These are phyloP conservation scores for Teratosphaeria epicoccoides DNA, from an alignment of 2,329 filamentous ascomycete genomes.

Conservation along the genomic window DNA sequence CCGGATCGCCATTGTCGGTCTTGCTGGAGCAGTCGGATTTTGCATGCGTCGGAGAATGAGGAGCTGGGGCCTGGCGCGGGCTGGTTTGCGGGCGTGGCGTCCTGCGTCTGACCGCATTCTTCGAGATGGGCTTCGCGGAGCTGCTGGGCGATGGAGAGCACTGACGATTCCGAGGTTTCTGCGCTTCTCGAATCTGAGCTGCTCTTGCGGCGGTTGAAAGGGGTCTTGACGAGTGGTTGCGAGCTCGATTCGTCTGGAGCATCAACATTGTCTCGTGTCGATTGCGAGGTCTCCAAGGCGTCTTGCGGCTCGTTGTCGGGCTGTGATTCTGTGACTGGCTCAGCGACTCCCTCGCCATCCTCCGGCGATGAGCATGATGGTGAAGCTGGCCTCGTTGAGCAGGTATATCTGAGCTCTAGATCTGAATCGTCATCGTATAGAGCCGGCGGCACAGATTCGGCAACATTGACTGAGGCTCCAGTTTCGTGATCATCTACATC, in stretches of 20 bases:
- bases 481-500: no score
- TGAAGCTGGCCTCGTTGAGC: no score
- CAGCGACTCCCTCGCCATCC: background rate
- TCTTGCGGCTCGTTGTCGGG: background rate
- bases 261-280: no score
- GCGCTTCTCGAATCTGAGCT: background rate
- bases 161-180: background rate
- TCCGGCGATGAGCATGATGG: no score
- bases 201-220: background rate
- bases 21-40: background rate
- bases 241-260: background rate
- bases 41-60: background rate
- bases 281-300: no score
- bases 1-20: background rate
- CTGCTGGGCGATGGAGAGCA: background rate
- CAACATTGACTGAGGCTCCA: background rate
- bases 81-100: background rate
- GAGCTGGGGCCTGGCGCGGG: background rate
- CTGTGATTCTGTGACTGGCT: background rate
- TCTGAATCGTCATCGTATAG: background rate
- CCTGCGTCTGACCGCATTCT: background rate
- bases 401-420: no score
- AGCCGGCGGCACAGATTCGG: background rate
- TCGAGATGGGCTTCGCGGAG: background rate
- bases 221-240: no score